These are phyloP conservation scores for Ceratobasidium theobromae DNA, from an alignment of 1,284 basidiomycete genomes.

Conservation along the genomic window DNA sequence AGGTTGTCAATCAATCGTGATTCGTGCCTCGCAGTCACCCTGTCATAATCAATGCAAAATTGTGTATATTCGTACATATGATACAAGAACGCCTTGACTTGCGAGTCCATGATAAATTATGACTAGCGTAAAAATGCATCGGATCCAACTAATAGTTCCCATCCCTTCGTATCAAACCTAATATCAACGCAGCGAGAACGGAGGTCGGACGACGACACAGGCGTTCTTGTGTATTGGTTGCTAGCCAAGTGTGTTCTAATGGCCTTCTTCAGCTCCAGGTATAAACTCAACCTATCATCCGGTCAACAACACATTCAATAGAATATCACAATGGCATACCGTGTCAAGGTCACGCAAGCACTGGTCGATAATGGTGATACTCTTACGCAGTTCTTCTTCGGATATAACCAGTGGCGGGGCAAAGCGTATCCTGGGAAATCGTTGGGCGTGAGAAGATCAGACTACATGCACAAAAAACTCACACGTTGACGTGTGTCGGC, in stretches of 20 bases:
- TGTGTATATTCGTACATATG: conserved; percentile 3
- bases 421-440: conserved; percentile 75
- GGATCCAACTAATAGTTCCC: conserved; percentile 15
- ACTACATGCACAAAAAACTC: conserved; percentile 43
- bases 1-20: background rate
- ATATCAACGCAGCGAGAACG: conserved; percentile 32
- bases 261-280: conserved; percentile 42
- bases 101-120: conserved; percentile 28
- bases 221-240: conserved; percentile 26
- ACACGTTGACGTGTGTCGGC: conserved; percentile 95
- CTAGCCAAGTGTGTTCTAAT: background rate
- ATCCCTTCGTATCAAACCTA: conserved; percentile 32
- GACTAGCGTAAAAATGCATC: conserved; percentile 20
- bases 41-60: background rate
- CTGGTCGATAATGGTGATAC: conserved; percentile 74
- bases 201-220: conserved; percentile 31
- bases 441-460: conserved; percentile 20
- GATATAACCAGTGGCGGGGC: conserved; percentile 93
- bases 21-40: background rate
- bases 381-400: conserved; percentile 78
- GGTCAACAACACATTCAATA: conserved; percentile 48
- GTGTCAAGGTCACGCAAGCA: conserved; percentile 80
- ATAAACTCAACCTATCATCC: conserved; percentile 49
- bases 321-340: conserved; percentile 58
- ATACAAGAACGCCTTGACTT: conserved; percentile 24